Base-by-base conservation (phyloP, 1,139 yeast genomes). In the Williopsis jadinii region DNA sequence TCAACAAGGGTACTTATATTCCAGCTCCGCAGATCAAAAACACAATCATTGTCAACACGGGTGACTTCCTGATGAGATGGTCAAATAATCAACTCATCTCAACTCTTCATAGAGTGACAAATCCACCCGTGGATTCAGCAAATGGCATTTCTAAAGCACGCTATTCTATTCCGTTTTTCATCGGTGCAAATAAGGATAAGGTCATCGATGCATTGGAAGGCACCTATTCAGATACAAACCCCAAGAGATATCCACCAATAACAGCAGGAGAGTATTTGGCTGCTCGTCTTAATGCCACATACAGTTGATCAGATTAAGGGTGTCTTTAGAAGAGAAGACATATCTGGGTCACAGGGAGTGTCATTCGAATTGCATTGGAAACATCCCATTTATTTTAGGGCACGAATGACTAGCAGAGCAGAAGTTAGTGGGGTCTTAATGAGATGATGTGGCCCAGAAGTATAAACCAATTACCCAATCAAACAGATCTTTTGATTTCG, bases 231-330 rank as follows among this genome's bases (percentile, higher is more conserved):
- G 57, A 49, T 3, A 32, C 35, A 0, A 50, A 47, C n/a, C 63
- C 63, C 8, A 55, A 53, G 47, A 59, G 58, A 38, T 60, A 60
- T 41, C 54, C 44, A 12, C 60, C 63, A 6, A 54, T 60, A 10
- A 58, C 54, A 13, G 38, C 60, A n/a, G 34, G 34, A 14, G 34
- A 32, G n/a, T 32, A 32, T 24, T 15, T 32, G 12, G 28, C 24
- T 11, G 24, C 15, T 5, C 15, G 34, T 11, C n/a, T 32, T 11
- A 19, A 32, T 11, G 34, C 34, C 1, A 32, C 34, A 14, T 32
- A 32, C 34, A 3, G 8, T 19, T 19, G 6, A 19, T 6, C 24
- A 19, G 6, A 6, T 19, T 6, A 4, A 5, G 4, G 6, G 24
- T 5, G 24, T 19, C 24, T 19, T 19, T 6, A 19, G 24, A 19